Evolutionary conservation across 306 rosid species (phyloP).

Genomic region (Pueraria montana): DNA sequence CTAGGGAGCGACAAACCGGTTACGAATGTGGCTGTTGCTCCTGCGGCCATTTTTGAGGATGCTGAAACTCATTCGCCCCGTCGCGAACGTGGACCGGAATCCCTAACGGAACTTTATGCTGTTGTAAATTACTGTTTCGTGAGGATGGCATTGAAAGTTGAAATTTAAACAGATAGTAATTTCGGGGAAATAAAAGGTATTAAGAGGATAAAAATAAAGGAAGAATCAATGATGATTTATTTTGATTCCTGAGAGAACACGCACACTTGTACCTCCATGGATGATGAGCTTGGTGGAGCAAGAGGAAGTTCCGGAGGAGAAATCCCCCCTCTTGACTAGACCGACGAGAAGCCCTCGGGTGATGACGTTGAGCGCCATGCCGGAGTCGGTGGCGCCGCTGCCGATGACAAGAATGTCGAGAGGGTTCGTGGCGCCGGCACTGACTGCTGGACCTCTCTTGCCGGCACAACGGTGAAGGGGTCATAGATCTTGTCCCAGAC

Average conservation of each 20-base stretch:
- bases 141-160: too few species aligned
- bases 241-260: not conserved
- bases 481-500: constrained; percentile 71
- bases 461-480: constrained; percentile 62
- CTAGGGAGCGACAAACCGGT: too few species aligned
- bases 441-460: constrained; percentile 71
- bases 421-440: constrained; percentile 67
- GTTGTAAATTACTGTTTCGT: too few species aligned
- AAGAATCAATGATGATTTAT: not conserved
- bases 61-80: too few species aligned
- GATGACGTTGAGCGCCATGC: constrained; percentile 81
- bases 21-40: too few species aligned
- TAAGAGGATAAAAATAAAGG: too few species aligned
- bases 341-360: constrained; percentile 93
- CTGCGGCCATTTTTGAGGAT: too few species aligned
- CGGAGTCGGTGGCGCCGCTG: constrained; percentile 91
- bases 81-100: too few species aligned
- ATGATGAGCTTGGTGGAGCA: constrained; percentile 91
- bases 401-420: constrained; percentile 88
- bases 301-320: constrained; percentile 91
- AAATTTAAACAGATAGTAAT: too few species aligned
- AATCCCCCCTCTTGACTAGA: constrained; percentile 92
- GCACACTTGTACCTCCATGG: constrained; percentile 75
- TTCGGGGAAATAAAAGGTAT: too few species aligned
- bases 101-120: too few species aligned